phyloP scores from a whole-genome alignment of 116 monocot genomes.

The Papilionanthe hybrid region DNA sequence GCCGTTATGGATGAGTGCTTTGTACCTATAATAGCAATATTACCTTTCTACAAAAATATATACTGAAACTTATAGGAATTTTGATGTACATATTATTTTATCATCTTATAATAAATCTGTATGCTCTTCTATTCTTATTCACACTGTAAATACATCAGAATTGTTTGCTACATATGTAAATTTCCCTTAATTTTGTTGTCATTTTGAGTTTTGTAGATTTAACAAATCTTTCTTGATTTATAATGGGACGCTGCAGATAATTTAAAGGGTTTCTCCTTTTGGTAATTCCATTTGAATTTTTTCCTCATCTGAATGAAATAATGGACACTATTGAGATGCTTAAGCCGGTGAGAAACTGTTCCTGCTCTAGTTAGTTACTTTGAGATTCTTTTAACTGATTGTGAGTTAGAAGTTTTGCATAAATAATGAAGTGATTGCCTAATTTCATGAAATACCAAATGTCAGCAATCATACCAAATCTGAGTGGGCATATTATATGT shows the following conservation, averaged over 20 bases:
- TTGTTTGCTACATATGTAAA: background rate
- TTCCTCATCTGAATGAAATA: too few relatives aligned
- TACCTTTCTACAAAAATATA: background rate
- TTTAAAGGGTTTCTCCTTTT: too few relatives aligned
- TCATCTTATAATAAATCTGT: background rate
- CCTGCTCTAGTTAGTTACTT: too few relatives aligned
- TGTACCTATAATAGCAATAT: constrained; percentile 38
- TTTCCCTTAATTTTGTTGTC: background rate
- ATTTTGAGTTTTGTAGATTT: background rate
- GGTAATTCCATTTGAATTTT: too few relatives aligned
- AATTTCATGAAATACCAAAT: too few relatives aligned
- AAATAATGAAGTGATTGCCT: too few relatives aligned
- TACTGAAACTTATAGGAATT: background rate
- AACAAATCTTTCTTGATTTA: background rate
- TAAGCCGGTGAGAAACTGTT: too few relatives aligned
- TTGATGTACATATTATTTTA: background rate
- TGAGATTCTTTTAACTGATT: too few relatives aligned
- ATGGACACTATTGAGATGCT: too few relatives aligned
- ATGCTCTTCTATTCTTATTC: background rate
- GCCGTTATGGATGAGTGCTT: constrained; percentile 88
- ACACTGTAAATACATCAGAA: background rate
- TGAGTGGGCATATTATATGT: too few relatives aligned
- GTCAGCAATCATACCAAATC: too few relatives aligned
- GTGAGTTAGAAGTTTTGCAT: too few relatives aligned
- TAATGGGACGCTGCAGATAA: background rate